Evolutionary conservation across 257 asterid genomes (phyloP).

Genomic region (Scutellaria minor): DNA sequence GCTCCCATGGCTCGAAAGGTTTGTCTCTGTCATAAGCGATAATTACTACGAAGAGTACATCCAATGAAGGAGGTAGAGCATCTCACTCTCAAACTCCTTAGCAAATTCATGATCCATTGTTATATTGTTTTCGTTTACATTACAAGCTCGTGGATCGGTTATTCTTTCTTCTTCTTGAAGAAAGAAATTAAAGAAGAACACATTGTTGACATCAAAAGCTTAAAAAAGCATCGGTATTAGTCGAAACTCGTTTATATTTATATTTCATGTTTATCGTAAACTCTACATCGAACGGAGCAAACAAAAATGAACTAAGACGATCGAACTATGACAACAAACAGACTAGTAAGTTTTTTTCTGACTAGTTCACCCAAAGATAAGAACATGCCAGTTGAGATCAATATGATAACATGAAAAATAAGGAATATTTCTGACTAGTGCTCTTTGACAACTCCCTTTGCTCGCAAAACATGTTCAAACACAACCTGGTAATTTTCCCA

Average conservation of each 20-base stretch:
- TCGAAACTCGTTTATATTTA: too few relatives aligned
- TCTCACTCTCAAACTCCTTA: conserved; percentile 49
- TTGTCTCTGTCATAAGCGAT: conserved; percentile 88
- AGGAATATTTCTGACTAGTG: not conserved
- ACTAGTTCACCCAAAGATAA: not conserved
- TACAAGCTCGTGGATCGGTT: conserved; percentile 23
- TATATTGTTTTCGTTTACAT: conserved; percentile 19
- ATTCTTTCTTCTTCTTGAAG: conserved; percentile 38
- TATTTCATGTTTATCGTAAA: too few relatives aligned
- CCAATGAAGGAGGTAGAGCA: conserved; percentile 58
- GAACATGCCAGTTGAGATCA: not conserved
- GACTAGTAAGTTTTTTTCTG: not conserved
- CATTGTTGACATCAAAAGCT: conserved; percentile 33
- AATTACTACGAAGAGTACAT: conserved; percentile 74
- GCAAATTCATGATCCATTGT: not conserved
- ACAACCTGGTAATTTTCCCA: not conserved
- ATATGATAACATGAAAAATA: not conserved
- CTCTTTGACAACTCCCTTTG: conserved; percentile 4
- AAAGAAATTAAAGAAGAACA: conserved; percentile 29
- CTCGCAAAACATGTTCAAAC: not conserved
- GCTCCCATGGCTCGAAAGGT: conserved; percentile 98
- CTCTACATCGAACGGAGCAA: not conserved
- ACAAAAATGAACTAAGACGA: not conserved
- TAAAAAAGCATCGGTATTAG: not conserved
- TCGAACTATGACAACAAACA: not conserved